These are phyloP conservation scores for Amylostereum areolatum DNA, from an alignment of 1,284 basidiomycete species.

Conservation along the genomic window DNA sequence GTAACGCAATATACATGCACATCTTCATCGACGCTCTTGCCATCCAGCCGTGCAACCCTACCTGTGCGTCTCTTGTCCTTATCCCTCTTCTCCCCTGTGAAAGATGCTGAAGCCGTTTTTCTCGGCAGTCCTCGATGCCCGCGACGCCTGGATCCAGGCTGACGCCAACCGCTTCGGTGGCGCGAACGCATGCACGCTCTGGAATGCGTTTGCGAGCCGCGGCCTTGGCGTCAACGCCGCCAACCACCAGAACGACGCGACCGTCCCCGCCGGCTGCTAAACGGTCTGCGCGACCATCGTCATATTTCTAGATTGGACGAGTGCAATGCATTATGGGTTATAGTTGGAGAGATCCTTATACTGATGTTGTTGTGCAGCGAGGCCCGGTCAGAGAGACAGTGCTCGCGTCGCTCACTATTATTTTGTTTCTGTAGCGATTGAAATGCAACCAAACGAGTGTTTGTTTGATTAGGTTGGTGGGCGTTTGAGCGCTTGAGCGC, in stretches of 20 bases:
- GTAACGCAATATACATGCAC: conserved; percentile 42
- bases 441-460: no score
- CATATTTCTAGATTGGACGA: no score
- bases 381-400: no score
- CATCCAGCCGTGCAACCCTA: conserved; percentile 48
- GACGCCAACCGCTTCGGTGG: conserved; percentile 43
- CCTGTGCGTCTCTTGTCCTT: conserved; percentile 24
- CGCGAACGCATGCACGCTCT: conserved; percentile 41
- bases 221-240: conserved; percentile 43
- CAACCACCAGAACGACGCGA: conserved; percentile 28
- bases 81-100: not conserved
- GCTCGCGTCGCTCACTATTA: no score
- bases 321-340: no score
- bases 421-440: no score
- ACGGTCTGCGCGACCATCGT: no score
- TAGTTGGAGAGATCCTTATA: no score
- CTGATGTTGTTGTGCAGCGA: no score
- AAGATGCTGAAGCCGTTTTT: no score
- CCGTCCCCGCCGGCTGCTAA: conserved; percentile 35
- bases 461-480: no score
- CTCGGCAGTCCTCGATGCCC: conserved; percentile 28
- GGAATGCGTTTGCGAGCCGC: conserved; percentile 43
- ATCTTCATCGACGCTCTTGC: conserved; percentile 44
- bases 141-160: conserved; percentile 50
- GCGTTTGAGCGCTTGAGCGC: no score